These are phyloP conservation scores for Chalciporus sphaerocephalus DNA, from an alignment of 768 basidiomycete species.

Conservation along the genomic window DNA sequence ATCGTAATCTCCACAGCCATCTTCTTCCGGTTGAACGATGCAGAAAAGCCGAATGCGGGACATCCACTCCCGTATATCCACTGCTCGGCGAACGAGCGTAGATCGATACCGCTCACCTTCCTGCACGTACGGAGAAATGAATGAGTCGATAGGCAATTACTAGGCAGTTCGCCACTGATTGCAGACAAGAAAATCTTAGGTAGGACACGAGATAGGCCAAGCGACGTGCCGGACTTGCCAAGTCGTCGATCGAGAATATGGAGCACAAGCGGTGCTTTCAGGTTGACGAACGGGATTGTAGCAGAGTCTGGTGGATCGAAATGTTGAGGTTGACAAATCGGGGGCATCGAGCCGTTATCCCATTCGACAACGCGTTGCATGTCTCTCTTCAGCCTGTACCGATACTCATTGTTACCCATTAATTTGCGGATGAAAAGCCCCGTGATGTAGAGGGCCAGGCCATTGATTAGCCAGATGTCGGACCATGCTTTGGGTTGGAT, in stretches of 20 bases:
- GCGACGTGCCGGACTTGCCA: slow-evolving; percentile 91
- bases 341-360: slow-evolving; percentile 86
- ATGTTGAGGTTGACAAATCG: slow-evolving; percentile 87
- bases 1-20: slow-evolving; percentile 97
- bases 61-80: slow-evolving; percentile 99
- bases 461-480: slow-evolving; percentile 96
- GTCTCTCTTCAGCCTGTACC: slow-evolving; percentile 92
- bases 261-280: slow-evolving; percentile 93
- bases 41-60: slow-evolving; percentile 84
- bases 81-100: slow-evolving; percentile 91
- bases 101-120: slow-evolving; percentile 90
- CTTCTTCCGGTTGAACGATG: slow-evolving; percentile 94
- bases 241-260: slow-evolving; percentile 93
- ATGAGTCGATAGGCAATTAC: slow-evolving; percentile 84
- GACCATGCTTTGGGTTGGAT: slow-evolving; percentile 91
- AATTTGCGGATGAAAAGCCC: slow-evolving; percentile 82
- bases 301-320: slow-evolving; percentile 80
- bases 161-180: slow-evolving; percentile 82
- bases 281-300: slow-evolving; percentile 81
- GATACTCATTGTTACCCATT: slow-evolving; percentile 94
- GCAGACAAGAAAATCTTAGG: slow-evolving; percentile 94
- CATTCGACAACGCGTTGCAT: slow-evolving; percentile 87
- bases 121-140: slow-evolving; percentile 87
- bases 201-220: slow-evolving; percentile 90
- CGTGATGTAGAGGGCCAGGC: slow-evolving; percentile 85